Evolutionary conservation across 805 yeast species (phyloP).

Genomic region (Metschnikowia vanudenii): DNA sequence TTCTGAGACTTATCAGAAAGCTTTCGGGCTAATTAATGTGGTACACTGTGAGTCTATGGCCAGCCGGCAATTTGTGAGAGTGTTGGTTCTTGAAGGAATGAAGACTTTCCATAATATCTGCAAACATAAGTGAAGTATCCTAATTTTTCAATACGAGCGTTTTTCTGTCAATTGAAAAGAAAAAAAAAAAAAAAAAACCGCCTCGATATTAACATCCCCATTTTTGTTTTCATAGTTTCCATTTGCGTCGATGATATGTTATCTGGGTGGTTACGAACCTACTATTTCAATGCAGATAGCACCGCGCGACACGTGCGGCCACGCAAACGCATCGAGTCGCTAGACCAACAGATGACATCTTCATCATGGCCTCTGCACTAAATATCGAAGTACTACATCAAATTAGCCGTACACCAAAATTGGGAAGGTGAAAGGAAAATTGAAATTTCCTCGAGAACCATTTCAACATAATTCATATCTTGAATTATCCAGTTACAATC

Average conservation of each 20-base stretch:
- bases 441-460: not conserved
- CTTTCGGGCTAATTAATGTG: conserved; percentile 23
- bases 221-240: not conserved
- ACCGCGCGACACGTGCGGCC: conserved; percentile 4
- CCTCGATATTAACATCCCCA: not conserved
- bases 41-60: not conserved
- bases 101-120: not conserved
- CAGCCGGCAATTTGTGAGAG: not conserved
- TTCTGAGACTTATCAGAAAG: conserved; percentile 38
- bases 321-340: conserved; percentile 1
- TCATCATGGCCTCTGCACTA: no score
- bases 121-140: not conserved
- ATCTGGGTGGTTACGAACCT: not conserved
- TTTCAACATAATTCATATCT: not conserved
- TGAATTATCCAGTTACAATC: no score
- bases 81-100: no score
- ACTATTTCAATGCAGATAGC: not conserved
- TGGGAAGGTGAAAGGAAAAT: no score
- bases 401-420: no score
- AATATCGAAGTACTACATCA: no score
- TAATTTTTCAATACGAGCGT: not conserved
- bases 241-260: not conserved
- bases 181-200: not conserved
- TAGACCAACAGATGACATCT: not conserved
- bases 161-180: not conserved